Evolutionary conservation across 306 rosid species (phyloP).

Genomic region (Dalbergia oliveri): DNA sequence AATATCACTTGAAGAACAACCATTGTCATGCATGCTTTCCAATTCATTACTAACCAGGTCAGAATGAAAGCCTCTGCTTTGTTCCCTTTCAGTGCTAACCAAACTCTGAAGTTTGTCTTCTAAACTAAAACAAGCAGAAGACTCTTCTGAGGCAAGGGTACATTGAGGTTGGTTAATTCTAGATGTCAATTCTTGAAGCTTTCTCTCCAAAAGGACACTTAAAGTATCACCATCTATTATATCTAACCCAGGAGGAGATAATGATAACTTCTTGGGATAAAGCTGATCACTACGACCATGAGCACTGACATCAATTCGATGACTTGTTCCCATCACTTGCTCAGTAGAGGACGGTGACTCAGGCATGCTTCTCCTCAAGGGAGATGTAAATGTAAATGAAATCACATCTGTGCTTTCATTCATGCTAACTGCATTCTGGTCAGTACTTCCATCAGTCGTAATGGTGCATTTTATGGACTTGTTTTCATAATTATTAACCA

Average conservation of each 20-base stretch:
- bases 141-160: conserved; percentile 54
- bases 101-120: conserved; percentile 49
- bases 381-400: conserved; percentile 91
- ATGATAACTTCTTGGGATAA: conserved; percentile 49
- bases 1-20: conserved; percentile 52
- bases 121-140: conserved; percentile 59
- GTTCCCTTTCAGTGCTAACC: conserved; percentile 49
- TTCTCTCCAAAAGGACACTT: conserved; percentile 85
- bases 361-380: conserved; percentile 64
- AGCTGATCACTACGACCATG: conserved; percentile 49
- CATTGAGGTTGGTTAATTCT: conserved; percentile 63
- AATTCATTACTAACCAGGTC: conserved; percentile 46
- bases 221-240: conserved; percentile 69
- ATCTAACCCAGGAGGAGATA: conserved; percentile 59
- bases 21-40: conserved; percentile 32
- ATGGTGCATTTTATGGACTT: conserved; percentile 68
- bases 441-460: conserved; percentile 56
- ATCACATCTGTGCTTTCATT: conserved; percentile 72
- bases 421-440: conserved; percentile 55
- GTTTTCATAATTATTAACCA: conserved; percentile 46
- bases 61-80: conserved; percentile 38
- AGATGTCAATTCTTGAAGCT: conserved; percentile 78
- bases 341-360: conserved; percentile 55
- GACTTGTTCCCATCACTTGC: conserved; percentile 47
- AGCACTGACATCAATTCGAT: conserved; percentile 53